Base-by-base conservation (phyloP, 2,329 filamentous ascomycete genomes). In the Fusarium staphyleae region DNA sequence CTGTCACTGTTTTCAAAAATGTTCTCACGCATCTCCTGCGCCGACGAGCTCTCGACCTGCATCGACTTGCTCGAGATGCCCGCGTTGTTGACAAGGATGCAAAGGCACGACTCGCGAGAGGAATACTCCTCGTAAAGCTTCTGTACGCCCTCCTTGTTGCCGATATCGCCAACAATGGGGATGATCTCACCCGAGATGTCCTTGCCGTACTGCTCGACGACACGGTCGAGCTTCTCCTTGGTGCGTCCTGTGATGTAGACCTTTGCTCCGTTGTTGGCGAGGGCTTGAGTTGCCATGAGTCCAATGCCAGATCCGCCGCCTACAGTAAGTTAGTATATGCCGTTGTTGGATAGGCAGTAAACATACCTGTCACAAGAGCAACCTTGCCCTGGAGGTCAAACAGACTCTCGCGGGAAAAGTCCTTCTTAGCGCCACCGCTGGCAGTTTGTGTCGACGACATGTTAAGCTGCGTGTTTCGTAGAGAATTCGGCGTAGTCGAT, bases 161-260 rank as follows among this genome's bases (percentile, higher is more conserved):
- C 82, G 8, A 90, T 78, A 65, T 90, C 86, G 28, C 81, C 85
- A 2, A 77, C 76, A 18, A 90, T 81, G 15, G 81, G 77, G 52
- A 87, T 75, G 36, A 88, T 86, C 34, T 78, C 78, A 49, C 84
- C 84, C 29, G 77, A 73, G 30, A 75, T 69, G 50, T 76, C 79
- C 62, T 82, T 78, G 24, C 83, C 76, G 58, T 84, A 84, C 42
- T 80, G 83, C 49, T 86, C 71, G 37, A 83, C 83, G 2, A 84
- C 81, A 26, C 75, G 81, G 14, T 86, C 83, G 40, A 87, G 77
- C 66, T 87, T 87, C 65, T 85, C 86, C 19, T 77, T 75, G 35
- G 83, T 85, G 13, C 83, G 84, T 26, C 88, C 87, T 18, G 84
- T 85, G 57, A 91, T 87, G 76, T 89, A 90, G 5, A 90, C 87